A percentile compares a stretch with the other conserved stretches of the same genome.
Conservation (phyloP, 1,284 basidiomycete genomes). For the Sporisorium reilianum region DNA sequence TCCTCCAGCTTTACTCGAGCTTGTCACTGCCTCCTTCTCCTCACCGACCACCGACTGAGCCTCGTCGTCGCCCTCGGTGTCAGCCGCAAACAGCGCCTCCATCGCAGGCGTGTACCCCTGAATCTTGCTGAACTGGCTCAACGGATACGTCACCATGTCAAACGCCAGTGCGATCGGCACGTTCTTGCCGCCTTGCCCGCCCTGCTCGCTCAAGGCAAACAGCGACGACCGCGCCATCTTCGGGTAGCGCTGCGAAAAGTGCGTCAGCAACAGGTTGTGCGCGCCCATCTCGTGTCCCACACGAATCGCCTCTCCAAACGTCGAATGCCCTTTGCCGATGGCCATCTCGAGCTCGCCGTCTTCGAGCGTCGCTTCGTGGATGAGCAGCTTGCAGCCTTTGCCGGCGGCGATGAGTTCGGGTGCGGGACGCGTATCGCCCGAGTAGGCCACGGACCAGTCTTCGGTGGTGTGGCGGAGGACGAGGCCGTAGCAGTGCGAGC, state of each 20-base stretch:
- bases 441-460: conserved; percentile 72
- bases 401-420: conserved; percentile 78
- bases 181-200: conserved; percentile 2
- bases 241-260: conserved; percentile 94
- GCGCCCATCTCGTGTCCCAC: conserved; percentile 82
- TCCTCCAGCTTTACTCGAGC: neutral
- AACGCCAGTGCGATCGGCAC: conserved; percentile 78
- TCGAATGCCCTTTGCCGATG: conserved; percentile 83
- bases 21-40: neutral
- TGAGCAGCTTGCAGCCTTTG: conserved; percentile 80
- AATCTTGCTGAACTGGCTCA: conserved; percentile 86
- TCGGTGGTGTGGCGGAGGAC: conserved; percentile 72
- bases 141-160: conserved; percentile 79
- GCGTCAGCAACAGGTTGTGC: conserved; percentile 84
- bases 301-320: conserved; percentile 85
- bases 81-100: conserved; percentile 76
- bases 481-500: conserved; percentile 52
- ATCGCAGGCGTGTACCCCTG: conserved; percentile 79
- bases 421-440: conserved; percentile 88
- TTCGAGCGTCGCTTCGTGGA: conserved; percentile 93
- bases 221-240: conserved; percentile 76
- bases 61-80: conserved; percentile 75
- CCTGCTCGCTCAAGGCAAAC: conserved; percentile 20
- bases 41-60: conserved; percentile 12
- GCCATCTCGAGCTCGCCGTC: conserved; percentile 78